Evolutionary conservation across 352 stramenopile genomes (phyloP).

Genomic region (Pythium vanterpoolii): DNA sequence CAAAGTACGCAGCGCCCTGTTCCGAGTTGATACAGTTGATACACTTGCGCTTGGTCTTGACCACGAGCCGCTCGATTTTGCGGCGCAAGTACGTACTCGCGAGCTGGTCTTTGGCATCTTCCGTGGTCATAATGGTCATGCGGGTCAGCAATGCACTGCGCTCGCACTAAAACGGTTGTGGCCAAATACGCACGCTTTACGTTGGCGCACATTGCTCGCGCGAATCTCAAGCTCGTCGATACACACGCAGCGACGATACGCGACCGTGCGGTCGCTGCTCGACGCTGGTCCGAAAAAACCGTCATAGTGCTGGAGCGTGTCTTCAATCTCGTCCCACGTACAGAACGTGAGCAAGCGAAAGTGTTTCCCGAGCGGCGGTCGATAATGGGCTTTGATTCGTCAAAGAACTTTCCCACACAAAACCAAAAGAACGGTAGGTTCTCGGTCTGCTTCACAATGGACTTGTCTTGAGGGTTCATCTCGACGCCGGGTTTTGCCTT

Average conservation of each 20-base stretch:
- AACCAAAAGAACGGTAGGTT: conserved; percentile 45
- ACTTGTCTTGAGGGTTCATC: background rate
- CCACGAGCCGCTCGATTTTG: conserved; percentile 46
- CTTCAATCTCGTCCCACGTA: conserved; percentile 40
- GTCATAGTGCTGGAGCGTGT: conserved; percentile 51
- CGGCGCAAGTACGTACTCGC: conserved; percentile 45
- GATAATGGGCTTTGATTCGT: conserved; percentile 35
- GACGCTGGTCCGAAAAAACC: conserved; percentile 49
- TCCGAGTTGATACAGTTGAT: conserved; percentile 63
- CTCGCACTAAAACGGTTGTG: conserved; percentile 42
- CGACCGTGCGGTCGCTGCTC: conserved; percentile 16
- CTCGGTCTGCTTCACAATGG: conserved; percentile 28
- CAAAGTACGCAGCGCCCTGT: conserved; percentile 44
- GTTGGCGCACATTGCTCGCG: conserved; percentile 22
- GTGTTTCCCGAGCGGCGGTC: conserved; percentile 25
- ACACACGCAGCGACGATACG: conserved; percentile 53
- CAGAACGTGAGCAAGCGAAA: conserved; percentile 31
- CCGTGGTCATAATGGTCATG: conserved; percentile 56
- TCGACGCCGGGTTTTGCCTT: background rate
- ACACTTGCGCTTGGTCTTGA: conserved; percentile 55
- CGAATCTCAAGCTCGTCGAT: conserved; percentile 33
- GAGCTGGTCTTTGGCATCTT: conserved; percentile 65
- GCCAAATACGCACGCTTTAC: conserved; percentile 44
- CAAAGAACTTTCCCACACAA: conserved; percentile 61
- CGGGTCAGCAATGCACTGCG: conserved; percentile 41